phyloP scores from a whole-genome alignment of 169 alveolate genomes.

The Pseudocohnilembus persalinus region DNA sequence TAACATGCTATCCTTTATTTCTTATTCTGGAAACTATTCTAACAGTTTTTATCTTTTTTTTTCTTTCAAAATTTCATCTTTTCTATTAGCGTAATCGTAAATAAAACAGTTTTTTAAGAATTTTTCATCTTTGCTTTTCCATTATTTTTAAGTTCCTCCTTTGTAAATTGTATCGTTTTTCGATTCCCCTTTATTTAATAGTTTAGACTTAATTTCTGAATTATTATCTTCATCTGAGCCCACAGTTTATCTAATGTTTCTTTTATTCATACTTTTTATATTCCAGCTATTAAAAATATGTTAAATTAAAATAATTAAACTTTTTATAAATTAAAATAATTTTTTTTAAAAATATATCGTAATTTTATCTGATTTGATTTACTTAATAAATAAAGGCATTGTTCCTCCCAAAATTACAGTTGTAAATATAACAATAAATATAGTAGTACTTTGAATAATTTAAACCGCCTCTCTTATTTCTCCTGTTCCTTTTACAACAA shows the following conservation, averaged over 20 bases:
- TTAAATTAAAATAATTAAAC: neutral
- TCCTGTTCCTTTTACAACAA: too few species aligned
- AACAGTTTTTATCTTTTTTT: conserved; percentile 20
- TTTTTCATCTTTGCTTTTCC: conserved; percentile 45
- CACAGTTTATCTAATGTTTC: neutral
- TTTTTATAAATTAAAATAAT: neutral
- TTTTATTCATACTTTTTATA: neutral
- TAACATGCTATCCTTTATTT: neutral
- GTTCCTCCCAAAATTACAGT: conserved; percentile 35
- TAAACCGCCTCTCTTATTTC: too few species aligned
- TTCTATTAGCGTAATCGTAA: conserved; percentile 48
- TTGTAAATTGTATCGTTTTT: conserved; percentile 15
- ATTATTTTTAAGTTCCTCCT: conserved; percentile 38
- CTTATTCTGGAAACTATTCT: neutral
- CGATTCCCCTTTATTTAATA: conserved; percentile 24
- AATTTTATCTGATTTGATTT: too few species aligned
- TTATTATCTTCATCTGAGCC: neutral
- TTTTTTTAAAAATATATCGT: too few species aligned
- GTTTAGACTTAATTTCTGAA: conserved; percentile 1
- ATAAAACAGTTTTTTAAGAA: conserved; percentile 48
- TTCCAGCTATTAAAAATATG: neutral
- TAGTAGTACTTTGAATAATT: conserved; percentile 43
- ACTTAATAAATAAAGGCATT: conserved; percentile 32
- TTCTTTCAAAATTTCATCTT: conserved; percentile 33
- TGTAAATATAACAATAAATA: conserved; percentile 46